Base-by-base conservation (phyloP, 306 rosid genomes). In the Hippophae gyantsensis region DNA sequence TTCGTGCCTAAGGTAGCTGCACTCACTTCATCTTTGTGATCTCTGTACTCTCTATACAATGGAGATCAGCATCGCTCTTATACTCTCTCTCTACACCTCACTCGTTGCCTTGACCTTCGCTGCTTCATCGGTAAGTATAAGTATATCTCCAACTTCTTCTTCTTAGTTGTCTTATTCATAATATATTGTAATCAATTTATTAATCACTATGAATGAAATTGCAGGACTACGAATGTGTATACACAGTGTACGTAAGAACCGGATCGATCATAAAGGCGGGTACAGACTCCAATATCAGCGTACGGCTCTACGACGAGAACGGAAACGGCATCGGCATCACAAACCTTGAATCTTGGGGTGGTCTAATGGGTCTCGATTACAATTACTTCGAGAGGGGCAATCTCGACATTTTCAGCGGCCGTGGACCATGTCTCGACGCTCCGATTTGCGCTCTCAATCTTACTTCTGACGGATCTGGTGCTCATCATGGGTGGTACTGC, bases 351-450 rank as follows among this genome's bases (percentile, higher is more conserved):
- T n/a, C 74, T 3, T 90, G 98, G 96, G 98, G 89, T 3, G 98
- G 98, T 2, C 51, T 90, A 2, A 87, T 90, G 96, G 92, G 77
- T 5, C 26, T 62, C 0, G 74, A 43, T 26, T 61, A 83, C 78
- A 48, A 87, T 74, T 90, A 90, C 81, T 90, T 70, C 81, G 92
- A 87, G 74, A 82, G 98, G 40, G 87, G 96, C 55, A 87, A 90
- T 74, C 79, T 90, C 8, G 96, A 90, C 72, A 87, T 87, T 57
- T 90, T 90, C 67, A 85, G 96, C 58, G 92, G 89, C 23, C 70
- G 79, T 1, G 96, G 78, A 1, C 87, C 87, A 1, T 87, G 98
- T 62, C 66, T 90, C 7, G 9, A 64, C 12, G 76, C 60, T 7
- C 86, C 92, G 7, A 71, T 87, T 43, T 90, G 98, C 76, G 84